Evolutionary conservation across 2,329 filamentous ascomycete genomes (phyloP).

Genomic region (Chaetomium olivaceum): DNA sequence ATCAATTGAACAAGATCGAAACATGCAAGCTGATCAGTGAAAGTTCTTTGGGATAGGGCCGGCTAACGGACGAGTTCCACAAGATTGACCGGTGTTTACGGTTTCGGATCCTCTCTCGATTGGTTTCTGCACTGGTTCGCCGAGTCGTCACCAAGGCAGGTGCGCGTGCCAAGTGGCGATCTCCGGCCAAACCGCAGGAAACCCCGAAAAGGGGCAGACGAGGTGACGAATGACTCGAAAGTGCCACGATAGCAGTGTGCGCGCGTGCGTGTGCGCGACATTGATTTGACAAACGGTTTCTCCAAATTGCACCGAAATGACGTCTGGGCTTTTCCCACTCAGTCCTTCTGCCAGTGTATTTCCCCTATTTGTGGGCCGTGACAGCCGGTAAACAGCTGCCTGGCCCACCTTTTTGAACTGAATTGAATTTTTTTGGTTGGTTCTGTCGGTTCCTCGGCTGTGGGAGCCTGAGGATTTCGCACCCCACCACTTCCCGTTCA

Average conservation of each 20-base stretch:
- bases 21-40: not conserved
- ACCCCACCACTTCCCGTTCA: not conserved
- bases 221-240: too few relatives aligned
- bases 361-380: not conserved
- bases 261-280: not conserved
- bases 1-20: not conserved
- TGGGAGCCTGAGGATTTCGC: not conserved
- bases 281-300: not conserved
- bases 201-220: not conserved
- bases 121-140: not conserved
- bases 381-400: not conserved
- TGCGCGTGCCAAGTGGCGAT: not conserved
- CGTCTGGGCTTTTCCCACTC: not conserved
- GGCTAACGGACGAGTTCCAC: not conserved
- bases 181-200: not conserved
- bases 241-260: too few relatives aligned
- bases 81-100: not conserved
- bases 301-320: not conserved
- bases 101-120: not conserved
- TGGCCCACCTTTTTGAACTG: not conserved
- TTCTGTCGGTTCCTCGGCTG: too few relatives aligned
- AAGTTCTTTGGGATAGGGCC: not conserved
- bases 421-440: not conserved
- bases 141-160: not conserved
- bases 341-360: not conserved